Percentiles rank a stretch among this genome's conserved stretches.
Evolutionary conservation across 148 eudicot species (phyloP).

Genomic region (Chenopodium album): DNA sequence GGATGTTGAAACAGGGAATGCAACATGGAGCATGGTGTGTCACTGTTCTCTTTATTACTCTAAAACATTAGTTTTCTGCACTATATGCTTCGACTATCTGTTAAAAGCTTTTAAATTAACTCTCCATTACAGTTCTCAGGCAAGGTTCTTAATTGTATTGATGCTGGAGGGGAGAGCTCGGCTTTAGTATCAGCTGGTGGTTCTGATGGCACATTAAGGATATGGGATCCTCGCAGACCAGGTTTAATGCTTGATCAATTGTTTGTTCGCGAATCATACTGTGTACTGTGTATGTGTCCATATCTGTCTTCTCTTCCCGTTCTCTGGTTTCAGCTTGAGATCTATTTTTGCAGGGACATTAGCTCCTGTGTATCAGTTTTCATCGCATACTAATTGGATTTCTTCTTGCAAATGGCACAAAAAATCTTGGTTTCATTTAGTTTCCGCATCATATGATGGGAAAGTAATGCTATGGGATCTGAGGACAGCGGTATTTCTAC

Average conservation of each 20-base stretch:
- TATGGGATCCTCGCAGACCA: conserved; percentile 99
- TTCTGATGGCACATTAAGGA: conserved; percentile 76
- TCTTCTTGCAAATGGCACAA: conserved; percentile 90
- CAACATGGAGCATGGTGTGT: conserved; percentile 70
- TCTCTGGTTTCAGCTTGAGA: conserved; percentile 3
- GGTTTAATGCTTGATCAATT: conserved; percentile 34
- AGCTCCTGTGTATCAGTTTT: conserved; percentile 82
- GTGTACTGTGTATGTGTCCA: not conserved
- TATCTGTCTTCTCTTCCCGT: not conserved
- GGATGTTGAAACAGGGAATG: conserved; percentile 89
- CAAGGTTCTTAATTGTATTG: conserved; percentile 73
- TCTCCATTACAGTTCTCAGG: conserved; percentile 55
- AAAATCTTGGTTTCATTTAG: conserved; percentile 84
- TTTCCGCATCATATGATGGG: conserved; percentile 87
- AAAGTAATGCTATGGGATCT: conserved; percentile 94
- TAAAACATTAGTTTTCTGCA: not conserved
- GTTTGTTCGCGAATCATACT: not conserved
- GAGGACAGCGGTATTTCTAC: conserved; percentile 71
- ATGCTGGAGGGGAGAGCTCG: conserved; percentile 91
- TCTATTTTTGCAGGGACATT: conserved; percentile 52
- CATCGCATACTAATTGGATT: conserved; percentile 88
- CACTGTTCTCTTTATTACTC: not conserved
- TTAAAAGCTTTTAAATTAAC: not conserved
- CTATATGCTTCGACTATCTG: not conserved
- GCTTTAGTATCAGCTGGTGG: conserved; percentile 84